Conservation (phyloP, 108 stramenopile genomes). For the Nannochloropsis salina region DNA sequence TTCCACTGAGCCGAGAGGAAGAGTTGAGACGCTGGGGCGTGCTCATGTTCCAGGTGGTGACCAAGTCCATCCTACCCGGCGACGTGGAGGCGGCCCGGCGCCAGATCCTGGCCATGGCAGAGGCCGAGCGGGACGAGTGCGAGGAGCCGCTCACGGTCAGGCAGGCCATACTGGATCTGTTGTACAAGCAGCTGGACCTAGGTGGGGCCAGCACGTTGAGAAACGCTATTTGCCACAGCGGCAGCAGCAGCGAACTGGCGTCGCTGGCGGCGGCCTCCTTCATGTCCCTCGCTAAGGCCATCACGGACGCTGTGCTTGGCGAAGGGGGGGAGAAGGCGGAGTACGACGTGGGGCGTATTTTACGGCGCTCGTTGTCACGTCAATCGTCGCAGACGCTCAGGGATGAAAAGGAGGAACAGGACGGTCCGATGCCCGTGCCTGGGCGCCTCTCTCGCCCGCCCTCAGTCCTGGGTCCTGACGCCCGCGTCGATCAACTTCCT, state of each 20-base stretch:
- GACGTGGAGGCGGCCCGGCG: conserved; percentile 15
- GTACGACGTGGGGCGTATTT: too few species aligned
- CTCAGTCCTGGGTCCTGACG: neutral
- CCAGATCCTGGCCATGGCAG: neutral
- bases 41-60: neutral
- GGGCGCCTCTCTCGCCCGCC: neutral
- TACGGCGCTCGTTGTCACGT: too few species aligned
- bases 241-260: neutral
- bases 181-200: neutral
- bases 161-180: neutral
- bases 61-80: neutral
- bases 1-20: neutral
- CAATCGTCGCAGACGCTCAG: neutral
- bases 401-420: neutral
- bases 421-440: neutral
- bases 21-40: neutral
- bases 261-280: neutral
- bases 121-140: neutral
- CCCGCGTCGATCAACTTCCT: neutral
- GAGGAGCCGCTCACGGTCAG: neutral
- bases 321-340: neutral
- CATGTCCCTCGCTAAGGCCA: neutral
- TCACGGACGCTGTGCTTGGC: neutral
- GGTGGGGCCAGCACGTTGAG: neutral
- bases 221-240: neutral